phyloP scores from a whole-genome alignment of 371 early-diverging fungal genomes.

The Capillidium rhysosporum region DNA sequence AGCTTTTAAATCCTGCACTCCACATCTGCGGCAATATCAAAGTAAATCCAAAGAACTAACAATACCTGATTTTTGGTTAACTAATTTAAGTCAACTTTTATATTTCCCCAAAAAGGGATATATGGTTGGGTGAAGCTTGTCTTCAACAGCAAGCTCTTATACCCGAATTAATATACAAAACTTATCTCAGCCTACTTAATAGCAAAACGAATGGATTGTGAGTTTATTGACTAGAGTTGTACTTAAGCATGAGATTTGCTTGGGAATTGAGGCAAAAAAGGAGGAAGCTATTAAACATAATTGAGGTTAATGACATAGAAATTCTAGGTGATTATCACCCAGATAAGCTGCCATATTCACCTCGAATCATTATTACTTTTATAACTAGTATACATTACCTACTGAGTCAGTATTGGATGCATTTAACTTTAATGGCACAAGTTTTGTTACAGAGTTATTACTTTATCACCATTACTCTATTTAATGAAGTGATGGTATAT shows the following conservation, averaged over 20 bases:
- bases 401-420: slow-evolving; percentile 35
- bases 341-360: slow-evolving; percentile 17
- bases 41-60: slow-evolving; percentile 17
- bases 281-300: neutral
- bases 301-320: neutral
- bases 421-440: slow-evolving; percentile 41
- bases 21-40: neutral
- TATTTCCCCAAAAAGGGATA: slow-evolving; percentile 62
- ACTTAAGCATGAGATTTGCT: neutral
- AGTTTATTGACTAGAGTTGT: neutral
- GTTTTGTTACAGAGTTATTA: slow-evolving; percentile 48
- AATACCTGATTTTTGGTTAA: slow-evolving; percentile 52
- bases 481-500: slow-evolving; percentile 57
- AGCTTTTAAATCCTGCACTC: neutral
- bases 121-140: slow-evolving; percentile 33
- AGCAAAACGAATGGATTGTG: neutral
- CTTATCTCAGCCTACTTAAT: neutral
- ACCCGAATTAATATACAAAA: slow-evolving; percentile 39
- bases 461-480: slow-evolving; percentile 48
- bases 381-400: slow-evolving; percentile 32
- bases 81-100: slow-evolving; percentile 49
- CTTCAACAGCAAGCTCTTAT: slow-evolving; percentile 31
- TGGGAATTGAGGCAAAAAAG: neutral
- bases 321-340: neutral
- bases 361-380: slow-evolving; percentile 35